A percentile compares a stretch with the other conserved stretches of the same genome.
Evolutionary conservation across 2,329 filamentous ascomycete species (phyloP).

Genomic region (Cercospora sp.): DNA sequence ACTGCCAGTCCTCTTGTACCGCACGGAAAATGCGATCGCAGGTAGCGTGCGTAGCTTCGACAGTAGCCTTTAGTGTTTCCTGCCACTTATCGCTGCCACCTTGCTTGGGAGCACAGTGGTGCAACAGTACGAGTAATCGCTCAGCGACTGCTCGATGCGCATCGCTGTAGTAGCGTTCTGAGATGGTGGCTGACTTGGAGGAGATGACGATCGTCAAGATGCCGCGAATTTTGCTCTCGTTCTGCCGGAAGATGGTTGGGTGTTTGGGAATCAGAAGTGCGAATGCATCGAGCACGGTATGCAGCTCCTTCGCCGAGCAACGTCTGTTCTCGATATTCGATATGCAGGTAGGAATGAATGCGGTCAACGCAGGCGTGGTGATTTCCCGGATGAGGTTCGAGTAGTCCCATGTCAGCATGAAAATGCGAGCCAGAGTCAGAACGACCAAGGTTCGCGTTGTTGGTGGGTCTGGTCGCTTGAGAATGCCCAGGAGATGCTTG

Average conservation of each 20-base stretch:
- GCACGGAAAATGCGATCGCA: slow-evolving; percentile 76
- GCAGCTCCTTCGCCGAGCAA: slow-evolving; percentile 45
- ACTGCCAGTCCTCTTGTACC: slow-evolving; percentile 79
- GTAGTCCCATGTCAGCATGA: slow-evolving; percentile 76
- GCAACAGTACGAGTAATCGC: slow-evolving; percentile 67
- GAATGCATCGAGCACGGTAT: slow-evolving; percentile 71
- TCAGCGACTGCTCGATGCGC: slow-evolving; percentile 54
- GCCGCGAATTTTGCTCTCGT: slow-evolving; percentile 61
- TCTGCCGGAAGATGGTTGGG: slow-evolving; percentile 78
- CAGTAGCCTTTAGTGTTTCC: slow-evolving; percentile 61
- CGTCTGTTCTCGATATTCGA: slow-evolving; percentile 56
- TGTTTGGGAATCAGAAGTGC: slow-evolving; percentile 73
- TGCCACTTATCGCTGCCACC: slow-evolving; percentile 76
- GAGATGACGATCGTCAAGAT: slow-evolving; percentile 31
- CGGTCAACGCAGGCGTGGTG: slow-evolving; percentile 75
- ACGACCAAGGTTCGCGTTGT: slow-evolving; percentile 75
- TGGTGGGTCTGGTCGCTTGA: slow-evolving; percentile 77
- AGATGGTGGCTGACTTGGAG: slow-evolving; percentile 24
- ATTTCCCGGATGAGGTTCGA: slow-evolving; percentile 84
- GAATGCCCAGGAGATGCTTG: slow-evolving; percentile 68
- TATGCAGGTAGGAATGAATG: slow-evolving; percentile 72
- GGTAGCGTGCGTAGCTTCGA: slow-evolving; percentile 67
- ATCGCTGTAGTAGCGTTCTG: slow-evolving; percentile 24
- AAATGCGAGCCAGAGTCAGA: slow-evolving; percentile 78
- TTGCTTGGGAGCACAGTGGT: slow-evolving; percentile 79